Evolutionary conservation across 768 basidiomycete species (phyloP).

Genomic region (Mycena indigotica): DNA sequence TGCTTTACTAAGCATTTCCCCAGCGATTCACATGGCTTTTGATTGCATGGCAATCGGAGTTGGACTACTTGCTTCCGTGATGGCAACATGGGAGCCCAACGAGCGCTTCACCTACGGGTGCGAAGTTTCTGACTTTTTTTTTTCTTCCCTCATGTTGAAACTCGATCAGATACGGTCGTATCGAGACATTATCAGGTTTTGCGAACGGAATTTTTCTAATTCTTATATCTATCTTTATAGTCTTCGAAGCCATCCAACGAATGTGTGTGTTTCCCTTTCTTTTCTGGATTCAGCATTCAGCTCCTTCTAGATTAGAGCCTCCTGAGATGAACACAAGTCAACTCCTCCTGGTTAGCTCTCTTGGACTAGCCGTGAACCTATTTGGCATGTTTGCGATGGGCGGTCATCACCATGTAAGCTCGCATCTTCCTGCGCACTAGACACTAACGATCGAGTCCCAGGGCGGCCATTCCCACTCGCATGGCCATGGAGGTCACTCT

Average conservation of each 20-base stretch:
- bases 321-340: conserved; percentile 98
- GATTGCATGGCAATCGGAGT: conserved; percentile 98
- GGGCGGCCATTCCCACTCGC: conserved; percentile 23
- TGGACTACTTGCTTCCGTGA: conserved; percentile 93
- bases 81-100: conserved; percentile 97
- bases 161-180: conserved; percentile 79
- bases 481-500: conserved; percentile 56
- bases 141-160: conserved; percentile 3
- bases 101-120: conserved; percentile 94
- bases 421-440: too few relatives aligned
- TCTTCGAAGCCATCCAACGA: conserved; percentile 96
- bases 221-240: conserved; percentile 94
- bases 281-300: background rate
- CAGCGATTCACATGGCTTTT: conserved; percentile 99
- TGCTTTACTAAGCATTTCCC: background rate
- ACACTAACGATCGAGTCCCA: conserved; percentile 34
- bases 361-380: conserved; percentile 91
- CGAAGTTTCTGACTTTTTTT: conserved; percentile 24
- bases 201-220: conserved; percentile 95
- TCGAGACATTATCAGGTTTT: conserved; percentile 97
- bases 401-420: conserved; percentile 77
- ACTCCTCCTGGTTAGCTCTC: conserved; percentile 81
- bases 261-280: conserved; percentile 53
- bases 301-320: conserved; percentile 71
- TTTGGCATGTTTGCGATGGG: conserved; percentile 99